These are phyloP conservation scores for Sporothrix curviconia DNA, from an alignment of 2,329 filamentous ascomycete genomes.

Conservation along the genomic window DNA sequence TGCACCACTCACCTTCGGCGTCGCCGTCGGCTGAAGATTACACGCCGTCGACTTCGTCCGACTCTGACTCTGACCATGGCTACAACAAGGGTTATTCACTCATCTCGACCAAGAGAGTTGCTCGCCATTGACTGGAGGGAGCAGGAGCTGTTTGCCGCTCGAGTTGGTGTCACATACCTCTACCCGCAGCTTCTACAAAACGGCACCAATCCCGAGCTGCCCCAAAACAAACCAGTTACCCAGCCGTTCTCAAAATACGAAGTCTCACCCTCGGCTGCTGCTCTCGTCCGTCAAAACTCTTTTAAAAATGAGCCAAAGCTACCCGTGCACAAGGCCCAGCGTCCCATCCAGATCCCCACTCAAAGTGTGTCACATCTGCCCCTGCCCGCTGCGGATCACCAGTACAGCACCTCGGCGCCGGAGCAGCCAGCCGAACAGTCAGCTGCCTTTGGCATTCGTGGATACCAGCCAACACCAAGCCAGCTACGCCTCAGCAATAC, in stretches of 20 bases:
- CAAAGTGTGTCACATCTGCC: neutral
- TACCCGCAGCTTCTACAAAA: constrained; percentile 24
- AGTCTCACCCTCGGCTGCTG: neutral
- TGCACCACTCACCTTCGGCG: neutral
- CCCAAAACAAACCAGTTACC: neutral
- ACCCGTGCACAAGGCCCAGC: neutral
- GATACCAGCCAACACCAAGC: constrained; percentile 20
- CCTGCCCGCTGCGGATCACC: neutral
- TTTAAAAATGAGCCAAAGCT: neutral
- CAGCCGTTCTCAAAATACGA: neutral
- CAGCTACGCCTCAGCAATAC: constrained; percentile 16
- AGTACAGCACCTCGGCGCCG: neutral
- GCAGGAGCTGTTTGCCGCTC: constrained; percentile 34
- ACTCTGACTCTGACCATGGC: constrained; percentile 29
- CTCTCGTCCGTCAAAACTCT: constrained; percentile 5
- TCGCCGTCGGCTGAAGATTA: neutral
- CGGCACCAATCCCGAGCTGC: neutral
- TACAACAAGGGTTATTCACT: constrained; percentile 34
- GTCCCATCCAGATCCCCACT: constrained; percentile 15
- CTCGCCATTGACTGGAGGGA: constrained; percentile 38
- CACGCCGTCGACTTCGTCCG: constrained; percentile 21
- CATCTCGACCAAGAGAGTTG: constrained; percentile 49
- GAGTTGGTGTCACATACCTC: constrained; percentile 37
- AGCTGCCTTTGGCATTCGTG: constrained; percentile 17
- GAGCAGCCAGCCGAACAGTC: neutral